Evolutionary conservation across 2,329 filamentous ascomycete genomes (phyloP), one percentile per base, ranked within the genome.

Genomic region (Dactylellina parvicollis): DNA sequence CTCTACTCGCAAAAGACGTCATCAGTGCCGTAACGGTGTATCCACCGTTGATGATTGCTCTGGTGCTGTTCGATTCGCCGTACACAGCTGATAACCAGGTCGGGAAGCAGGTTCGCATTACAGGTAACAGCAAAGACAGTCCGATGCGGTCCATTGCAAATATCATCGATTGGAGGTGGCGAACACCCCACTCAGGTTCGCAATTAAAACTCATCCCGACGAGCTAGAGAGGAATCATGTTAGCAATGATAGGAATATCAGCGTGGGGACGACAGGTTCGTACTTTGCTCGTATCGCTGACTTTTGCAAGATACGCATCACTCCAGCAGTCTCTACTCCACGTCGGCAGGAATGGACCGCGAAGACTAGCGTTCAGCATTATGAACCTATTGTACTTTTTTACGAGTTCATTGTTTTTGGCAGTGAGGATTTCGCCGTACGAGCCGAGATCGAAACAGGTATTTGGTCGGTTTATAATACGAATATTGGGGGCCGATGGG

Each of bases 121-220:
- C 7, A 0, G 50, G 50, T 30, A 82, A 78, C 0, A 82, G 76
- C n/a, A 80, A 47, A 8, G 75, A 72, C 65, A 82, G 80, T 71
- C 81, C 81, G n/a, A 79, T 70, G 9, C 70, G 46, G 76, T 82
- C 81, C 9, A 81, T 82, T 4, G 80, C 80, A 75, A 78, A 80
- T 49, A 82, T 77, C 78, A 80, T 81, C 38, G 80, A 79, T 73
- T 82, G 80, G 71, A 73, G 81, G 80, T 46, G 78, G 78, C 4
- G 40, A 73, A 64, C 38, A 18, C 47, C 47, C 9, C 28, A 24
- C 14, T 50, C 24, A 4, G 80, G 80, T 12, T 69, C 64, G 77
- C 81, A 82, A 71, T 79, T 81, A 18, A 76, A 75, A 1, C 80
- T 80, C 76, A 81, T 79, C 12, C 81, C 81, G 3, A 82, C 79